Percentiles rank a stretch among this genome's conserved stretches.
phyloP scores from a whole-genome alignment of 495 filamentous ascomycete genomes.

The Trichocladium uniseriatum region DNA sequence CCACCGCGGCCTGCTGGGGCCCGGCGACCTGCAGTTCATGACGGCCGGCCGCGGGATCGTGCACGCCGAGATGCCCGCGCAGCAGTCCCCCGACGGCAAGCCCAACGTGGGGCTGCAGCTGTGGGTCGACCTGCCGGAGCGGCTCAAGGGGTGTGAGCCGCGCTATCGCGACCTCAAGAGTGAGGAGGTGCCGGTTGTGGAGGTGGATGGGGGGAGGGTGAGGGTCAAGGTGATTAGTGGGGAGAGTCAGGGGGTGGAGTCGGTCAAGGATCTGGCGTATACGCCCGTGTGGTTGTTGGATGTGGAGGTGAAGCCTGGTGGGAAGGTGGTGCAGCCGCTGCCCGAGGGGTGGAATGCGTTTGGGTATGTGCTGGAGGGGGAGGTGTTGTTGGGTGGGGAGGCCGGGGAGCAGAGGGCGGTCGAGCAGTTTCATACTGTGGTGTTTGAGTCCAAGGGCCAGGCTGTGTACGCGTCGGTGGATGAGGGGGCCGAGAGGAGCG shows the following conservation, averaged over 20 bases:
- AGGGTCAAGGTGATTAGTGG: slow-evolving; percentile 83
- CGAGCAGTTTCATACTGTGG: slow-evolving; percentile 74
- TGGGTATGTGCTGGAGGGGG: slow-evolving; percentile 69
- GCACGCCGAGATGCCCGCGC: slow-evolving; percentile 92
- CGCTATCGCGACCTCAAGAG: slow-evolving; percentile 79
- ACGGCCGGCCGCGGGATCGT: slow-evolving; percentile 88
- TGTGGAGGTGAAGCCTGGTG: slow-evolving; percentile 71
- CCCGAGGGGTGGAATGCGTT: slow-evolving; percentile 88
- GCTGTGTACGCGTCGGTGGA: slow-evolving; percentile 59
- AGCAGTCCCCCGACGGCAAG: slow-evolving; percentile 58
- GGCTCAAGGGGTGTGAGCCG: slow-evolving; percentile 81
- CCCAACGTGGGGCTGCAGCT: slow-evolving; percentile 84
- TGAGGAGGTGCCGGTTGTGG: slow-evolving; percentile 62
- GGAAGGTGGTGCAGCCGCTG: slow-evolving; percentile 59
- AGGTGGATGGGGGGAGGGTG: slow-evolving; percentile 62
- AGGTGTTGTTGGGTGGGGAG: slow-evolving; percentile 53
- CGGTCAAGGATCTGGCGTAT: slow-evolving; percentile 81
- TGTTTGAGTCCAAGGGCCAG: slow-evolving; percentile 76
- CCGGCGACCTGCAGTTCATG: slow-evolving; percentile 95
- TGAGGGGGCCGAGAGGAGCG: slow-evolving; percentile 54
- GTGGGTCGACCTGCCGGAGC: slow-evolving; percentile 83
- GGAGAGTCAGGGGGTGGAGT: slow-evolving; percentile 71
- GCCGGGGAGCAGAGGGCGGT: slow-evolving; percentile 43
- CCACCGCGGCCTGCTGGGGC: slow-evolving; percentile 71
- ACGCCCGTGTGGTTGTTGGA: slow-evolving; percentile 93